Evolutionary conservation across 257 asterid genomes (phyloP).

Genomic region (Apocynum venetum): DNA sequence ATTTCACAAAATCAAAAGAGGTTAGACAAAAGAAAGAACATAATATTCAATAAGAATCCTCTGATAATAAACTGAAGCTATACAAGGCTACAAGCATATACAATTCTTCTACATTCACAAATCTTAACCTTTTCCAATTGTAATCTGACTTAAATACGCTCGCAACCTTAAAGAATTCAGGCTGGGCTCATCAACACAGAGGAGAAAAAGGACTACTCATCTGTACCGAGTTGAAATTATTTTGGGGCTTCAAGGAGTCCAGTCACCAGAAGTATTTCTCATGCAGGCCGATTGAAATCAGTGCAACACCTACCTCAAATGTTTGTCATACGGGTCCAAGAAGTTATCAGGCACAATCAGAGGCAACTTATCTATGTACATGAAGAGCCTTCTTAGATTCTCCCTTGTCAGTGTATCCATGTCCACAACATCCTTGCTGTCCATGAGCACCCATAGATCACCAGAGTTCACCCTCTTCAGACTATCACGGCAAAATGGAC

Average conservation of each 20-base stretch:
- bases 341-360: conserved; percentile 69
- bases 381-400: conserved; percentile 83
- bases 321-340: conserved; percentile 70
- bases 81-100: conserved; percentile 18
- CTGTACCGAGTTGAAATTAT: conserved; percentile 28
- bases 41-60: not conserved
- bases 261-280: conserved; percentile 15
- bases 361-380: conserved; percentile 84
- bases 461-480: conserved; percentile 76
- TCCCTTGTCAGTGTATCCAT: conserved; percentile 67
- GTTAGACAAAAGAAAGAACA: not conserved
- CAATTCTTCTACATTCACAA: conserved; percentile 24
- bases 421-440: conserved; percentile 63
- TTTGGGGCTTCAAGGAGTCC: conserved; percentile 17
- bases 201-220: conserved; percentile 26
- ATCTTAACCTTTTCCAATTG: conserved; percentile 18
- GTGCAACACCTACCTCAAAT: conserved; percentile 50
- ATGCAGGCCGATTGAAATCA: conserved; percentile 13
- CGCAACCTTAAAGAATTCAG: conserved; percentile 48
- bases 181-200: conserved; percentile 38
- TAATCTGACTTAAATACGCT: conserved; percentile 32
- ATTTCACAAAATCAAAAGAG: not conserved
- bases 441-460: conserved; percentile 87
- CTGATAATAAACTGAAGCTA: not conserved
- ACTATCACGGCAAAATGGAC: conserved; percentile 98